Evolutionary conservation across 805 yeast genomes (phyloP).

Genomic region (Hanseniaspora thailandica): DNA sequence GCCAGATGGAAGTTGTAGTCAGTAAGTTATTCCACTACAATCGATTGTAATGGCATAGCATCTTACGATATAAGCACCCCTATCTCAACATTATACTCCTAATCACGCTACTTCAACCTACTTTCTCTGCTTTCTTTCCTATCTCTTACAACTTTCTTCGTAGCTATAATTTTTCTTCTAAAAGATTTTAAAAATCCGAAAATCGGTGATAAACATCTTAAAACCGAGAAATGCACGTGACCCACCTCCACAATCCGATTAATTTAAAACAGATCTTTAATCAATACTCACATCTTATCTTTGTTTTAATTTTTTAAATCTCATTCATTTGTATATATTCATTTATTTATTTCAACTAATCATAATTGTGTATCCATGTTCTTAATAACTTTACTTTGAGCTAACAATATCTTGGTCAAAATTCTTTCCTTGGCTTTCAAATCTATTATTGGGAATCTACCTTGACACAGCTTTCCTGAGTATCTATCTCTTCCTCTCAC

Average conservation of each 20-base stretch:
- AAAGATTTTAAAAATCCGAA: neutral
- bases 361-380: slow-evolving; percentile 14
- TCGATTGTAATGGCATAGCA: too few species aligned
- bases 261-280: neutral
- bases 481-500: slow-evolving; percentile 3
- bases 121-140: too few species aligned
- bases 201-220: neutral
- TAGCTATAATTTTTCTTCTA: neutral
- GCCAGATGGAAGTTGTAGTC: too few species aligned
- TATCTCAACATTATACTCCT: too few species aligned
- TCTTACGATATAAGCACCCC: too few species aligned
- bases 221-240: neutral
- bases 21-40: too few species aligned
- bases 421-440: slow-evolving; percentile 7
- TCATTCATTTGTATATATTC: neutral
- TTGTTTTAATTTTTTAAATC: too few species aligned
- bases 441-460: slow-evolving; percentile 14
- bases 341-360: neutral
- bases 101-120: too few species aligned
- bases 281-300: too few species aligned
- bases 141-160: too few species aligned
- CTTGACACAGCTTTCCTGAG: neutral
- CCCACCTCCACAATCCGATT: neutral
- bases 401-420: slow-evolving; percentile 8
- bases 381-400: slow-evolving; percentile 8